These are phyloP conservation scores for Styphnolobium japonicum DNA, from an alignment of 306 rosid genomes.

Conservation along the genomic window DNA sequence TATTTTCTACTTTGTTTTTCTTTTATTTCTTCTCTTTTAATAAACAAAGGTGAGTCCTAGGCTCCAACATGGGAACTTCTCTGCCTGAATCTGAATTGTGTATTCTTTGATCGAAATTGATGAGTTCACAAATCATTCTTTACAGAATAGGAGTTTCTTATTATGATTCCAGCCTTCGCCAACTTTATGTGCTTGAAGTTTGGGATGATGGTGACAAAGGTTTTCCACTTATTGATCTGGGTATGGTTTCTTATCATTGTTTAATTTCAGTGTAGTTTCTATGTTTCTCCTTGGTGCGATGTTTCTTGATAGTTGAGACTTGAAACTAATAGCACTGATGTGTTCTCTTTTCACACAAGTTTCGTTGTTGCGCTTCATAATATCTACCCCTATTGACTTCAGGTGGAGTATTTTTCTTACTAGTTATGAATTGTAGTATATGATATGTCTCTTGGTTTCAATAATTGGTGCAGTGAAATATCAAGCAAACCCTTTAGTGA, in stretches of 20 bases:
- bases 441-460: constrained; percentile 28
- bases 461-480: constrained; percentile 66
- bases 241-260: constrained; percentile 47
- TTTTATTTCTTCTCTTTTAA: background rate
- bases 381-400: background rate
- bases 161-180: constrained; percentile 86
- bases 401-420: background rate
- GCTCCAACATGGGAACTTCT: background rate
- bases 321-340: constrained; percentile 10
- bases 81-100: background rate
- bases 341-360: background rate
- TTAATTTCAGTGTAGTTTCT: constrained; percentile 21
- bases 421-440: constrained; percentile 10
- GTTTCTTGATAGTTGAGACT: constrained; percentile 20
- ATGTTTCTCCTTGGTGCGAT: constrained; percentile 13
- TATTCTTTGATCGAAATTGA: constrained; percentile 9
- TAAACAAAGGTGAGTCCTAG: background rate
- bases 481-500: constrained; percentile 86
- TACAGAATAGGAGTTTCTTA: constrained; percentile 89
- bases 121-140: constrained; percentile 19
- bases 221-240: constrained; percentile 82
- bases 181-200: constrained; percentile 83
- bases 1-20: constrained; percentile 1
- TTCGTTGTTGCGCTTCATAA: background rate
- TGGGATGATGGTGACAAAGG: constrained; percentile 88